phyloP scores from a whole-genome alignment of 306 rosid species.

The Corylus avellana region DNA sequence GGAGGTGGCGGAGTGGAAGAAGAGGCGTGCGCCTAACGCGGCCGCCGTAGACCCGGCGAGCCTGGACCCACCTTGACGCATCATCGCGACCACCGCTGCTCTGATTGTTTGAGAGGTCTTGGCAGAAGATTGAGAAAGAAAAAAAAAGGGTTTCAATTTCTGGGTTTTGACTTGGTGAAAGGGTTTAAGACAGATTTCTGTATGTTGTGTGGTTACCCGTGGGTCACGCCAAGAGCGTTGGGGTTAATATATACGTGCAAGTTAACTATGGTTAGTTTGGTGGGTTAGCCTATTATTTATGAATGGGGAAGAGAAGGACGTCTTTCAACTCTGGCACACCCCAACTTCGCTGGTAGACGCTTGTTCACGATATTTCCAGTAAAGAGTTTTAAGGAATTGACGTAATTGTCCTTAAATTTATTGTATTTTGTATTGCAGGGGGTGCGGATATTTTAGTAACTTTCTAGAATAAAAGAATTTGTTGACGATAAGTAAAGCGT shows the following conservation, averaged over 20 bases:
- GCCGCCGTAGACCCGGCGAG: constrained; percentile 1
- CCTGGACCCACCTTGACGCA: constrained; percentile 26
- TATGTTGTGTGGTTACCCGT: not conserved
- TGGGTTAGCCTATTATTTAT: not conserved
- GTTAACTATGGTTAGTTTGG: not conserved
- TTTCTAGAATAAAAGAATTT: no score
- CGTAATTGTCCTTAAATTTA: not conserved
- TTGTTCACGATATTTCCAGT: not conserved
- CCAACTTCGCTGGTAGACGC: not conserved
- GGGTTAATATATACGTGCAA: not conserved
- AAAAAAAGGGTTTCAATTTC: no score
- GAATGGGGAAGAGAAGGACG: not conserved
- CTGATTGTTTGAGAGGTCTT: not conserved
- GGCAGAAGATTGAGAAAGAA: not conserved
- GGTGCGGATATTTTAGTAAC: no score
- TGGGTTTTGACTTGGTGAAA: not conserved
- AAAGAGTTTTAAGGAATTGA: not conserved
- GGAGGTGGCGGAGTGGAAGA: constrained; percentile 1
- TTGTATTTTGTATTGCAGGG: no score
- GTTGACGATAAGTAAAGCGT: no score
- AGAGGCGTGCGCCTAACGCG: constrained; percentile 20
- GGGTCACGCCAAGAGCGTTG: not conserved
- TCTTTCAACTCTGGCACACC: not conserved
- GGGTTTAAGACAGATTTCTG: not conserved
- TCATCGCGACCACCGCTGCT: constrained; percentile 14